These are phyloP conservation scores for Colletotrichum sp. DNA, from an alignment of 2,329 filamentous ascomycete genomes.

Conservation along the genomic window DNA sequence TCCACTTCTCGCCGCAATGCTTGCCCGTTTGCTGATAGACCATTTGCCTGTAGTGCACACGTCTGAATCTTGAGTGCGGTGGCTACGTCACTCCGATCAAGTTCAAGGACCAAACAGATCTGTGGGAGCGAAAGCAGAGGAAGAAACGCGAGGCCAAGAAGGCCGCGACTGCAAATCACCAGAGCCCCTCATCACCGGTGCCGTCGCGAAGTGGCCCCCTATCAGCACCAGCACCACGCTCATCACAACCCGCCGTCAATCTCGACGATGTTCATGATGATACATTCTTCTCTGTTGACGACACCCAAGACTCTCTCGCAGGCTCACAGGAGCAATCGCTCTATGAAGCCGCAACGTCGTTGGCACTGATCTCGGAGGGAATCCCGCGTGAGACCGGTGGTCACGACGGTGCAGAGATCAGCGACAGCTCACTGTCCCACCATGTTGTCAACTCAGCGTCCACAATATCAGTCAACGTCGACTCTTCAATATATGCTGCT, in stretches of 20 bases:
- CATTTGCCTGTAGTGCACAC: background rate
- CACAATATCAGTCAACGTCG: background rate
- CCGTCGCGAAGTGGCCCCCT: background rate
- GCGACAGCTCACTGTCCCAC: background rate
- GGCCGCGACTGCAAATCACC: background rate
- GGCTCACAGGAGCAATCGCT: background rate
- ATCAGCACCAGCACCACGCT: background rate
- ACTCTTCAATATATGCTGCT: background rate
- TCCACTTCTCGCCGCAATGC: background rate
- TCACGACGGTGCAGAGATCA: rapidly evolving
- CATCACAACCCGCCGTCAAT: background rate
- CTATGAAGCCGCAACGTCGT: background rate
- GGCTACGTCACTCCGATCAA: background rate
- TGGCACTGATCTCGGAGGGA: background rate
- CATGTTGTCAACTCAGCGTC: background rate
- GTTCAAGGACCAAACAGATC: conserved; percentile 3
- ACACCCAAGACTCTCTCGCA: background rate
- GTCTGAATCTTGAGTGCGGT: conserved; percentile 1
- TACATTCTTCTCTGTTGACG: background rate
- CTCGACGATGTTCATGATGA: background rate
- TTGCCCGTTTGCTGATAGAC: background rate
- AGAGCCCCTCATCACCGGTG: background rate
- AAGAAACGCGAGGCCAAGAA: background rate
- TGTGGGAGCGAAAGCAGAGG: background rate
- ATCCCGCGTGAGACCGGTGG: background rate